Evolutionary conservation across 2,329 filamentous ascomycete genomes (phyloP), one percentile per base, ranked within the genome.

Genomic region (Malbranchea cinnamomea): DNA sequence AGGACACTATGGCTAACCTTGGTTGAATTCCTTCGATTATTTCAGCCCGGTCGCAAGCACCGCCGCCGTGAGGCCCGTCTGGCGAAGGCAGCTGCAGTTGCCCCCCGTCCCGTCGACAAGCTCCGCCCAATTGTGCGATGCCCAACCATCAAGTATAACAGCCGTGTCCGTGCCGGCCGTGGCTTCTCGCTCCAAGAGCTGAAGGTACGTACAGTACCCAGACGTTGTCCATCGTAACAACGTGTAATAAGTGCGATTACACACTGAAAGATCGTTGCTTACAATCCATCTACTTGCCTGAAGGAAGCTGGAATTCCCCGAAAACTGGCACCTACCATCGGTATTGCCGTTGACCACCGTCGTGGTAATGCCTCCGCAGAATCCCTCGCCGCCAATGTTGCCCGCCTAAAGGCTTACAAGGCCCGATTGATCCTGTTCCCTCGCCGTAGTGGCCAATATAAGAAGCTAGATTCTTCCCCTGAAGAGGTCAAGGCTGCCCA

Each of bases 141-240:
- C 78, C 87, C 89, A 58, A 87, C 82, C 53, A 66, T 94, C 71
- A 93, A 91, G 74, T 92, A 98, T 75, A 98, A 98, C 82, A 85
- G 89, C 60, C 84, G 84, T 60, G 80, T 91, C 58, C 79, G 89
- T 61, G 75, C 83, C 57, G 89, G 89, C 63, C 84, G 89, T 71
- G 89, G 89, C 62, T 98, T 98, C 79, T 83, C 87, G 52, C 71
- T 95, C 48, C 71, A 77, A 67, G 89, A 98, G 75, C 73, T 98
- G 61, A 98, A 98, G 85, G 87, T 94, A 79, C 45, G 61, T 47
- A 36, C 5, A 28, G n/a, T 4, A 12, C 8, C 22, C 21, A 27
- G 19, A 21, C 8, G 19, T 25, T 12, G 2, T 5, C 13, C 8
- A 14, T 9, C 9, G 9, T 28, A n/a, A 16, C 4, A 14, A 13